phyloP scores from a whole-genome alignment of 495 filamentous ascomycete species.

The Neurospora sp. region DNA sequence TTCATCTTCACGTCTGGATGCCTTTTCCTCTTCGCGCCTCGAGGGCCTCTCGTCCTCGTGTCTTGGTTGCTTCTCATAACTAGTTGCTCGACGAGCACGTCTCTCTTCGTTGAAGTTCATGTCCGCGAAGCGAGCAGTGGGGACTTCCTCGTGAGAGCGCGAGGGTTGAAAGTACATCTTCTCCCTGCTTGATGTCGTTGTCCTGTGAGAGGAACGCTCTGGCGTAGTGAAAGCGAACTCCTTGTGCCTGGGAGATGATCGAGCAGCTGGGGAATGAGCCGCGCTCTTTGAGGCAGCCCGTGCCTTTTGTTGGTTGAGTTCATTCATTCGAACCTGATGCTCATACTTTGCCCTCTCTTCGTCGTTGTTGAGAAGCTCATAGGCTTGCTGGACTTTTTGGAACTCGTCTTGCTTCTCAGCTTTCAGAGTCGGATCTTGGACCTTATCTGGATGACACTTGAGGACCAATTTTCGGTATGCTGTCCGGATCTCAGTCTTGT shows the following conservation, averaged over 20 bases:
- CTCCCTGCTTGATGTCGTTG: conserved; percentile 17
- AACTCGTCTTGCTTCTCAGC: conserved; percentile 71
- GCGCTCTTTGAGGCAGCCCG: conserved; percentile 21
- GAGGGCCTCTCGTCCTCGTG: conserved; percentile 20
- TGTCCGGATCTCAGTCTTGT: conserved; percentile 61
- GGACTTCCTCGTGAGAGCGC: conserved; percentile 35
- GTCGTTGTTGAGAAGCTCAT: conserved; percentile 82
- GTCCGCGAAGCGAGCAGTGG: conserved; percentile 7
- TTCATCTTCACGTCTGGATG: conserved; percentile 15
- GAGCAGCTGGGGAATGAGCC: conserved; percentile 27
- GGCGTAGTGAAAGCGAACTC: conserved; percentile 23
- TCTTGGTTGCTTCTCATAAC: conserved; percentile 35
- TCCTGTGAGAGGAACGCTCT: conserved; percentile 24
- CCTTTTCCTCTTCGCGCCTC: conserved; percentile 19
- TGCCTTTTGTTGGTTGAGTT: conserved; percentile 27
- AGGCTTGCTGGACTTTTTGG: conserved; percentile 86
- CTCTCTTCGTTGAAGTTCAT: conserved; percentile 24
- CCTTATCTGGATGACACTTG: conserved; percentile 92
- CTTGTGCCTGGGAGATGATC: conserved; percentile 17
- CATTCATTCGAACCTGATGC: conserved; percentile 53
- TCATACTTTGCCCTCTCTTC: conserved; percentile 64
- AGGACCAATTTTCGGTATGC: conserved; percentile 88
- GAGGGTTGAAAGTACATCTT: conserved; percentile 28
- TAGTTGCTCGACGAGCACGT: conserved; percentile 30
- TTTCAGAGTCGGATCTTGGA: conserved; percentile 60